A percentile compares a stretch with the other conserved stretches of the same genome.
These are phyloP conservation scores for Castanospermum australe DNA, from an alignment of 306 rosid genomes.

Conservation along the genomic window DNA sequence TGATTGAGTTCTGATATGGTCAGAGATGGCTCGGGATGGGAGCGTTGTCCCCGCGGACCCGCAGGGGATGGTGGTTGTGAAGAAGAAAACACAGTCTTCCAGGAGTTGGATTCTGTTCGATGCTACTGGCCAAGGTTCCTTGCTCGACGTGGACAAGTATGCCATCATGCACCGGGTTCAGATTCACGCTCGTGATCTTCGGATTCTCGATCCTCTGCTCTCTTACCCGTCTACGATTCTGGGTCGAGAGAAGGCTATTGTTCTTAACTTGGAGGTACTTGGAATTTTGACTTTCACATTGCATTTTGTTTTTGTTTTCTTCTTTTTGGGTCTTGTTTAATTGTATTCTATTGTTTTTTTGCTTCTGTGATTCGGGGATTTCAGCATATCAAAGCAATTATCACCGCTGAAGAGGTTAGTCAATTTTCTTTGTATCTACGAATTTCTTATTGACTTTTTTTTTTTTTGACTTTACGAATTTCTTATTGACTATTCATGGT, in stretches of 20 bases:
- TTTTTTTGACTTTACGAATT: neutral
- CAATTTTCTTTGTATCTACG: neutral
- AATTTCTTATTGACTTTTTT: neutral
- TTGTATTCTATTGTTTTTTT: neutral
- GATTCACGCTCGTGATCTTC: slow-evolving; percentile 95
- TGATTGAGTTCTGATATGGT: slow-evolving; percentile 37
- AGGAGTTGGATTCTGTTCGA: slow-evolving; percentile 86
- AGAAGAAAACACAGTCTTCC: slow-evolving; percentile 77
- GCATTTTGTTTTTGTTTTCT: neutral
- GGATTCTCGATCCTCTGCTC: slow-evolving; percentile 87
- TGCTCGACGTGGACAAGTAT: slow-evolving; percentile 82
- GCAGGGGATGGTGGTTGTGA: slow-evolving; percentile 43
- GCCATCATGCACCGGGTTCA: slow-evolving; percentile 86
- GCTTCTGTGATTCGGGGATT: slow-evolving; percentile 18
- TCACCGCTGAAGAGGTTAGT: slow-evolving; percentile 93
- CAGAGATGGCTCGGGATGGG: slow-evolving; percentile 74
- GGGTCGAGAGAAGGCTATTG: slow-evolving; percentile 92
- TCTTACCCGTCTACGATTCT: slow-evolving; percentile 88
- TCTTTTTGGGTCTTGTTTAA: neutral
- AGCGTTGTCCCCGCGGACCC: slow-evolving; percentile 76
- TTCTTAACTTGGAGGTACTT: slow-evolving; percentile 86
- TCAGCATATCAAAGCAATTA: slow-evolving; percentile 97
- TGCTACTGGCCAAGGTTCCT: slow-evolving; percentile 54
- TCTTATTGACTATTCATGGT: neutral
- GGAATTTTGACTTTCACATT: neutral